These are phyloP conservation scores for Clarireedia homoeocarpa DNA, from an alignment of 2,329 filamentous ascomycete species.

Conservation along the genomic window DNA sequence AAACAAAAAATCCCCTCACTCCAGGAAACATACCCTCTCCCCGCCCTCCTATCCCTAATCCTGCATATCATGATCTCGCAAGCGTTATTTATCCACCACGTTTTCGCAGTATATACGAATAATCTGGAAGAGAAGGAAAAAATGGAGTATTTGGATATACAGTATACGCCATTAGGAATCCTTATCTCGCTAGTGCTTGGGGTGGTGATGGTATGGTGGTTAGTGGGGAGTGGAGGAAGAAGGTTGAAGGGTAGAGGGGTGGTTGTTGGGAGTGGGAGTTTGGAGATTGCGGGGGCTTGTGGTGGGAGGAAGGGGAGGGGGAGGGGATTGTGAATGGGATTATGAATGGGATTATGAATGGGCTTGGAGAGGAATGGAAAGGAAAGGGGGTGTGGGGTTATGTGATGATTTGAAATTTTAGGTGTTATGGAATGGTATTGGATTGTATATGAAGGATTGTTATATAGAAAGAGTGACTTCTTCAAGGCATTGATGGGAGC, in stretches of 20 bases:
- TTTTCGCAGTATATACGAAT: not conserved
- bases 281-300: conserved; percentile 20
- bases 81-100: conserved; percentile 1
- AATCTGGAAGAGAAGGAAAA: not conserved
- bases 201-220: not conserved
- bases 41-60: not conserved
- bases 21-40: not conserved
- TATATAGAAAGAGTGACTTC: too few species aligned
- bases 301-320: not conserved
- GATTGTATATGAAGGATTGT: too few species aligned
- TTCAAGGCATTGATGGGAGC: too few species aligned
- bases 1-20: too few species aligned
- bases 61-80: conserved; percentile 1
- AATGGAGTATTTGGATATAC: not conserved
- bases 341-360: not conserved
- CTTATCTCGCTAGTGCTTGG: conserved; percentile 1
- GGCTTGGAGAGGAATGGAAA: conserved; percentile 7
- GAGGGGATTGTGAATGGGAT: too few species aligned
- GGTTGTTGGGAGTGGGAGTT: conserved; percentile 18
- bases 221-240: conserved; percentile 10
- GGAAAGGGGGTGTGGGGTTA: too few species aligned
- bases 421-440: too few species aligned
- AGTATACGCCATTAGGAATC: conserved; percentile 2
- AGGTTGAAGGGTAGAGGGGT: conserved; percentile 11
- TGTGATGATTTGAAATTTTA: too few species aligned